These are phyloP conservation scores for Rosa lucieae DNA, from an alignment of 306 rosid species.

Conservation along the genomic window DNA sequence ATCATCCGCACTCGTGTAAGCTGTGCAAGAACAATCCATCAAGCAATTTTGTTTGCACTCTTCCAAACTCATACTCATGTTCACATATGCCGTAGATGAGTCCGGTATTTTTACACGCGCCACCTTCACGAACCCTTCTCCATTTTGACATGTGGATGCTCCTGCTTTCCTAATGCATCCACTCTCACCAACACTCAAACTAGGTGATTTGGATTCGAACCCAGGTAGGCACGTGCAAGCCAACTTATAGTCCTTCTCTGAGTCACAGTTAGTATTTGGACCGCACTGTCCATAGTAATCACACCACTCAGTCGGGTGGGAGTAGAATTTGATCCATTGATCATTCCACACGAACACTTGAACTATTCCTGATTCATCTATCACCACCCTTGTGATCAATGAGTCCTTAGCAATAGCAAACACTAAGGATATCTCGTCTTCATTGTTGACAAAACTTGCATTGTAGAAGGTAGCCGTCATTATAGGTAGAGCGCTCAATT, in stretches of 20 bases:
- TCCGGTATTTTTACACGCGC: conserved; percentile 44
- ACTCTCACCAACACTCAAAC: conserved; percentile 28
- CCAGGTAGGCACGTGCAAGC: conserved; percentile 56
- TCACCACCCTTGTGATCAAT: background rate
- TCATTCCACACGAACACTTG: conserved; percentile 25
- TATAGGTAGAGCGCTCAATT: conserved; percentile 14
- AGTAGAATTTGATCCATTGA: conserved; percentile 31
- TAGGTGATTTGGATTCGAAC: conserved; percentile 40
- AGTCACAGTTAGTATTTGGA: conserved; percentile 41
- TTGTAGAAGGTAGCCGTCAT: conserved; percentile 5
- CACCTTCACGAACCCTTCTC: conserved; percentile 56
- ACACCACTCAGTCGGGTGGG: conserved; percentile 31
- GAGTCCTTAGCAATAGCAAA: background rate
- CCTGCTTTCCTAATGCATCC: conserved; percentile 51
- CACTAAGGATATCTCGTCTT: background rate
- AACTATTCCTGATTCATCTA: conserved; percentile 21
- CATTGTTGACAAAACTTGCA: background rate
- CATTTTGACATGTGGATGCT: conserved; percentile 19
- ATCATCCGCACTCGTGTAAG: conserved; percentile 38
- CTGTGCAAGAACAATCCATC: conserved; percentile 49
- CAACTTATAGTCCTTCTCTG: conserved; percentile 4
- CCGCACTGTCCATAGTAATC: conserved; percentile 48
- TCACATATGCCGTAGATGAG: conserved; percentile 27
- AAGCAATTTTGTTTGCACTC: conserved; percentile 41
- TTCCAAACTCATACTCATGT: conserved; percentile 23